Evolutionary conservation across 495 filamentous ascomycete genomes (phyloP), one percentile per base, ranked within the genome.

Genomic region (Rusavskia elegans): DNA sequence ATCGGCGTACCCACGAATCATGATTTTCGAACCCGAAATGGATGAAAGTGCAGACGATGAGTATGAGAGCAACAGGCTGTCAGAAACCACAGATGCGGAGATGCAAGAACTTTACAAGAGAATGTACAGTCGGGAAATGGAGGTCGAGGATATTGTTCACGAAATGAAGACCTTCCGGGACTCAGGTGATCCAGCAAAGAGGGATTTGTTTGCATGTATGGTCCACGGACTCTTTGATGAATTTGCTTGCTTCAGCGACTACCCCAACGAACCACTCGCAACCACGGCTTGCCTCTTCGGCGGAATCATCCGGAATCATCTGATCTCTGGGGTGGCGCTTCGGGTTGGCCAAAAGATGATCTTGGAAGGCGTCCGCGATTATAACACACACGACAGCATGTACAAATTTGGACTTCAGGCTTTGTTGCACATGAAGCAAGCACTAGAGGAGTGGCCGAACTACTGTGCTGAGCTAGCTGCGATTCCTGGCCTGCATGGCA

Each of bases 321-420:
- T 99, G 9, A 85, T 97, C 48, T 83, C 87, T 48, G 81, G 85
- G 25, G 80, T 99, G 35, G 87, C 92, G 2, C 80, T 97, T 41
- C 85, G 93, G 59, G 87, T 95, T 50, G 92, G 84, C 11, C 70
- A 95, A 42, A 87, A 83, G 5, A 97, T 99, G 92, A 89, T 99
- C 54, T 72, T 96, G 30, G 90, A 99, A 64, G 85, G 93, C 14
- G 89, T 97, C 13, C 72, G 84, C 44, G 87, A 95, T 54, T 83
- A 88, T 57, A 71, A 74, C 5, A 76, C 84, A 10, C 83, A 89
- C 16, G 77, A 86, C 48, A 79, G 84, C 0, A 97, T 99, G 92
- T 97, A 89, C 70, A 95, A 95, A 57, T 99, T 99, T 63, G 92
- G 92, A 1, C 75, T 97, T n/a, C 90, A 97, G 62, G 93, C 92